These are phyloP conservation scores for Phytophthora cryptogea DNA, from an alignment of 352 stramenopile species.

Conservation along the genomic window DNA sequence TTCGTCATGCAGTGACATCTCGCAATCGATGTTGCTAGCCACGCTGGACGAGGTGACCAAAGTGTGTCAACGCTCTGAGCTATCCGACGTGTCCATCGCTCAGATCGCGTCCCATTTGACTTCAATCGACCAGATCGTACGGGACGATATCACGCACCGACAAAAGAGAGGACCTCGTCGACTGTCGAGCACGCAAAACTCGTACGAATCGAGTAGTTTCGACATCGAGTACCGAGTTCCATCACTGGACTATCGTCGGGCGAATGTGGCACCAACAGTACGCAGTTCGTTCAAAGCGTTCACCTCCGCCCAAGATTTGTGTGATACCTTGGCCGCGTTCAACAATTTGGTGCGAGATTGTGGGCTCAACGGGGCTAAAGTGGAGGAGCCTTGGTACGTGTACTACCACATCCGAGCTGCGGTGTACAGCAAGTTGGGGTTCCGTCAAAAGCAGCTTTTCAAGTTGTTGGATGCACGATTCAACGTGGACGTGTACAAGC, in stretches of 20 bases:
- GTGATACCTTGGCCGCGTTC: constrained; percentile 49
- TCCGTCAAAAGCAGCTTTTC: constrained; percentile 74
- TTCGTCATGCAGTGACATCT: constrained; percentile 1
- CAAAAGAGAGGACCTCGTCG: constrained; percentile 38
- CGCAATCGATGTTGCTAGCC: constrained; percentile 41
- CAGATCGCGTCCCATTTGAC: constrained; percentile 53
- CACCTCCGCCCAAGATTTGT: constrained; percentile 52
- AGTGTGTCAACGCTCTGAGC: constrained; percentile 48
- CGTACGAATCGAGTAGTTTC: background rate
- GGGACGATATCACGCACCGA: constrained; percentile 42
- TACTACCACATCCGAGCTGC: constrained; percentile 59
- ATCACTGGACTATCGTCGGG: background rate
- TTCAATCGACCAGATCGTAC: constrained; percentile 60
- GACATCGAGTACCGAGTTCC: background rate
- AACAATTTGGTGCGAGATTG: constrained; percentile 46
- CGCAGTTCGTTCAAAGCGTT: constrained; percentile 50
- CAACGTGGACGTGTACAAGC: constrained; percentile 43
- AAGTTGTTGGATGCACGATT: constrained; percentile 59
- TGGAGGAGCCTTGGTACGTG: constrained; percentile 44
- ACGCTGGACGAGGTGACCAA: constrained; percentile 48
- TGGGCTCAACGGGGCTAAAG: constrained; percentile 39
- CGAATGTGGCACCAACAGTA: constrained; percentile 6
- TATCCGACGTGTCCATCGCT: constrained; percentile 54
- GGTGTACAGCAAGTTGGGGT: constrained; percentile 57
- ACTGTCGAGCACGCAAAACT: constrained; percentile 31